These are phyloP conservation scores for Betula pendula DNA, from an alignment of 306 rosid species.

Conservation along the genomic window DNA sequence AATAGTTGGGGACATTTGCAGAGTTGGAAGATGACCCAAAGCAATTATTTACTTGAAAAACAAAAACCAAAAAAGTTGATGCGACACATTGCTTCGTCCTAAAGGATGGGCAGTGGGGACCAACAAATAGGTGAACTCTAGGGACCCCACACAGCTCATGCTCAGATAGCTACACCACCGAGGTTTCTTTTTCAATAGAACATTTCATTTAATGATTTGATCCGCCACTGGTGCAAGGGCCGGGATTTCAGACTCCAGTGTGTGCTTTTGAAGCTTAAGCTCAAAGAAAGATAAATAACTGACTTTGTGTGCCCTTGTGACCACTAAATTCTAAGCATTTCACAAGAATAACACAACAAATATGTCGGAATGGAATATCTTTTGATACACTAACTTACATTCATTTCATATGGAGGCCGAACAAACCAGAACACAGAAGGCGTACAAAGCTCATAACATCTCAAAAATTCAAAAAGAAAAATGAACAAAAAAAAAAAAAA, in stretches of 20 bases:
- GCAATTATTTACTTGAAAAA: too few relatives aligned
- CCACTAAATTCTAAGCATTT: neutral
- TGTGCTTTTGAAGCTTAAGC: slow-evolving; percentile 1
- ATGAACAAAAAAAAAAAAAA: neutral
- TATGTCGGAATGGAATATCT: slow-evolving; percentile 17
- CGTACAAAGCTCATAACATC: slow-evolving; percentile 11
- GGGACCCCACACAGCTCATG: too few relatives aligned
- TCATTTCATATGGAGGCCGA: slow-evolving; percentile 28
- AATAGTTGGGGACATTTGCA: too few relatives aligned
- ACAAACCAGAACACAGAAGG: slow-evolving; percentile 18
- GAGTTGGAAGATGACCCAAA: neutral
- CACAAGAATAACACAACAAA: neutral
- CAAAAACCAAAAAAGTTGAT: neutral
- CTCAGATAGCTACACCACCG: neutral
- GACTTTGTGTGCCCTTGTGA: neutral
- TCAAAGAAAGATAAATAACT: neutral
- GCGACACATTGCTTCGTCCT: slow-evolving; percentile 3
- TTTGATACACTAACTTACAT: slow-evolving; percentile 24
- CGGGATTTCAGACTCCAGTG: neutral
- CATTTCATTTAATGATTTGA: neutral
- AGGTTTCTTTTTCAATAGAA: neutral
- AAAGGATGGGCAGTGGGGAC: neutral
- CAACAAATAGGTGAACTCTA: too few relatives aligned
- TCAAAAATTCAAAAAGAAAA: neutral
- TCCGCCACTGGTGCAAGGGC: neutral